Base-by-base conservation (phyloP, 768 basidiomycete species). In the Lanmaoa pseudosensibilis region DNA sequence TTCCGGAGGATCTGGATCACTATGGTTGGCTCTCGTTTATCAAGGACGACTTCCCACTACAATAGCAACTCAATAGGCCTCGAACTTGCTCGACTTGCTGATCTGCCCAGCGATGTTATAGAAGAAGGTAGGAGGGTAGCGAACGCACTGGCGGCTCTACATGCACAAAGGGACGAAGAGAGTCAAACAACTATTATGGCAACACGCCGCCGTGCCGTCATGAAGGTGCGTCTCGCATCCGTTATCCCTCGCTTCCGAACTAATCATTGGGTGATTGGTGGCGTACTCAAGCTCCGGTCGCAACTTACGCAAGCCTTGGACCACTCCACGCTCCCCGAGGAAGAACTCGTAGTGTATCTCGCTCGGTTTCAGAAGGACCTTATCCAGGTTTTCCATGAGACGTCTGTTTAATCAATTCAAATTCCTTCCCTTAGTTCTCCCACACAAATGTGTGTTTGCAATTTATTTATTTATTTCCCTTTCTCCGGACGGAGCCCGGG, bases 71-170 rank as follows among this genome's bases (percentile, higher is more conserved):
- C 36, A n/a, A 23, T 59, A 95, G 95, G 96, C 3, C 76, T 99
- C 12, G 90, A 97, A 62, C 81, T 98, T 27, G 94, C 95, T 13
- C 83, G 84, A 46, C 80, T 96, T 6, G 94, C 93, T 1, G 92
- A 94, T 65, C 77, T 99, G 1, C 96, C 96, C 0, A 59, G 69
- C 0, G 82, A 89, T 46, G 83, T 96, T 13, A 69, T 94, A 40
- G 59, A 65, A 5, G 85, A 89, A 69, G 86, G 82, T 6, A 80
- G 73, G 56, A 75, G 82, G 53, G 83, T 91, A 0, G 83, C 92
- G 3, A 76, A 77, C 15, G 74, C 71, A 10, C 80, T 97, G 11
- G 73, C 79, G 4, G 81, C 81, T 21, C 70, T 86, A 9, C 83
- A 90, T 54, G 76, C 77, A 4, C 78, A 75, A 56, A 72, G 81